Evolutionary conservation across 164 flowering plant species (phyloP).

Genomic region (Cinnamomum chago): DNA sequence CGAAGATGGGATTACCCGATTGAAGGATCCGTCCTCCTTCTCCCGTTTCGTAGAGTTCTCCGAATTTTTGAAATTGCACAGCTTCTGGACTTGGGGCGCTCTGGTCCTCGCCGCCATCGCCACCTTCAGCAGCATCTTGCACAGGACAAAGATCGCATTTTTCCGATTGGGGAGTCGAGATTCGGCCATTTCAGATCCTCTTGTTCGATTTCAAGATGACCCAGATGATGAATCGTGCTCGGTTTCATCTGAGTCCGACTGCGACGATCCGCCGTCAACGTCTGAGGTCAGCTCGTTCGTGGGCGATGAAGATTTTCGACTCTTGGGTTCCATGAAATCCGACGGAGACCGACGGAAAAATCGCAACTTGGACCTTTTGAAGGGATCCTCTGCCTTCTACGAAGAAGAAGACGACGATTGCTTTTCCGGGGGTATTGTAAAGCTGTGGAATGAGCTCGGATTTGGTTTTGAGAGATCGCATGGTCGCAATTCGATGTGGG

Average conservation of each 20-base stretch:
- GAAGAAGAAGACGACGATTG: slow-evolving; percentile 23
- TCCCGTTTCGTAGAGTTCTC: slow-evolving; percentile 30
- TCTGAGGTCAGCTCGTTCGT: neutral
- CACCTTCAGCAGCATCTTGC: slow-evolving; percentile 31
- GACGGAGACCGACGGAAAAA: slow-evolving; percentile 19
- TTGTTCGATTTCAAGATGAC: slow-evolving; percentile 15
- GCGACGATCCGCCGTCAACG: slow-evolving; percentile 9
- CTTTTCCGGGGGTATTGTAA: slow-evolving; percentile 60
- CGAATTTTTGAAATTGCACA: slow-evolving; percentile 19
- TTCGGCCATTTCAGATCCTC: slow-evolving; percentile 9
- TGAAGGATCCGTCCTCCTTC: slow-evolving; percentile 40
- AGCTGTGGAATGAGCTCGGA: slow-evolving; percentile 66
- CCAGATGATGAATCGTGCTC: slow-evolving; percentile 32
- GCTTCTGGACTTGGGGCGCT: slow-evolving; percentile 52
- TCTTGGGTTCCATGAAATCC: slow-evolving; percentile 21
- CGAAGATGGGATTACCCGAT: slow-evolving; percentile 38
- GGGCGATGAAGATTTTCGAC: slow-evolving; percentile 31
- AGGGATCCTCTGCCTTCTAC: neutral
- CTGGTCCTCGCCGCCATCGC: slow-evolving; percentile 45
- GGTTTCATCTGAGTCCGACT: slow-evolving; percentile 22
- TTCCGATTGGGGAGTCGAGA: slow-evolving; percentile 15
- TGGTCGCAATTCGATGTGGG: slow-evolving; percentile 36
- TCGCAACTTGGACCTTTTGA: slow-evolving; percentile 23
- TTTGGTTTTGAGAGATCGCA: slow-evolving; percentile 21
- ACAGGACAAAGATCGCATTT: slow-evolving; percentile 22